These are phyloP conservation scores for Auriscalpium orientale DNA, from an alignment of 768 basidiomycete species.

Conservation along the genomic window DNA sequence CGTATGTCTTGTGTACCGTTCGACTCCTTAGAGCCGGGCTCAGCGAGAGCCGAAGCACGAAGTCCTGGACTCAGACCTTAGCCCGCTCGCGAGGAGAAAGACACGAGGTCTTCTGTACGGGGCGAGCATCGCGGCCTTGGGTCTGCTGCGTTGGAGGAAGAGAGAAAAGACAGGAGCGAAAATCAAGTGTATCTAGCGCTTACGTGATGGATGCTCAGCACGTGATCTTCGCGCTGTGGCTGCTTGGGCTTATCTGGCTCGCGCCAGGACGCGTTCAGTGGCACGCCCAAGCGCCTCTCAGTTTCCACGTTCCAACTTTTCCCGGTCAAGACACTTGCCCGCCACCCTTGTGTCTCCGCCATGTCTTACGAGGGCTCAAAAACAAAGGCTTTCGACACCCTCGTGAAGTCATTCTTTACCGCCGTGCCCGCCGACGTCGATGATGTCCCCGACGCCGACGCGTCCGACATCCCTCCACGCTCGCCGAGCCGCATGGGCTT, in stretches of 20 bases:
- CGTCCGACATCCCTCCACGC: conserved; percentile 10
- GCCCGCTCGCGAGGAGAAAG: conserved; percentile 57
- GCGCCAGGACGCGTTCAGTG: too few species aligned
- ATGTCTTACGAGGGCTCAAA: background rate
- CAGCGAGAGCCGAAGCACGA: conserved; percentile 57
- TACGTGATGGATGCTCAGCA: too few species aligned
- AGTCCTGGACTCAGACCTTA: conserved; percentile 75
- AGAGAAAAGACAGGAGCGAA: background rate
- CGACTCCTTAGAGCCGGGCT: conserved; percentile 47
- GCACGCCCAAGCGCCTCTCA: too few species aligned
- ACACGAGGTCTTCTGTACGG: conserved; percentile 33
- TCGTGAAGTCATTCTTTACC: conserved; percentile 16
- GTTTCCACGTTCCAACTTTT: too few species aligned
- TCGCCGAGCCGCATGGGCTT: conserved; percentile 16
- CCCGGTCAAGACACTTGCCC: too few species aligned
- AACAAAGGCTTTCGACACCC: conserved; percentile 8
- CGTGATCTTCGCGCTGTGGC: too few species aligned
- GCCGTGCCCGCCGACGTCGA: conserved; percentile 2
- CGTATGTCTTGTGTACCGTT: conserved; percentile 63
- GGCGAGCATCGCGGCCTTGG: conserved; percentile 67
- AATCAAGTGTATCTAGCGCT: background rate
- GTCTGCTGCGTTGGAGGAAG: conserved; percentile 26
- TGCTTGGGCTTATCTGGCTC: too few species aligned
- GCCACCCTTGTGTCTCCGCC: too few species aligned
- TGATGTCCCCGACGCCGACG: background rate